These are phyloP conservation scores for Apium graveolens DNA, from an alignment of 129 eudicot species.

Conservation along the genomic window DNA sequence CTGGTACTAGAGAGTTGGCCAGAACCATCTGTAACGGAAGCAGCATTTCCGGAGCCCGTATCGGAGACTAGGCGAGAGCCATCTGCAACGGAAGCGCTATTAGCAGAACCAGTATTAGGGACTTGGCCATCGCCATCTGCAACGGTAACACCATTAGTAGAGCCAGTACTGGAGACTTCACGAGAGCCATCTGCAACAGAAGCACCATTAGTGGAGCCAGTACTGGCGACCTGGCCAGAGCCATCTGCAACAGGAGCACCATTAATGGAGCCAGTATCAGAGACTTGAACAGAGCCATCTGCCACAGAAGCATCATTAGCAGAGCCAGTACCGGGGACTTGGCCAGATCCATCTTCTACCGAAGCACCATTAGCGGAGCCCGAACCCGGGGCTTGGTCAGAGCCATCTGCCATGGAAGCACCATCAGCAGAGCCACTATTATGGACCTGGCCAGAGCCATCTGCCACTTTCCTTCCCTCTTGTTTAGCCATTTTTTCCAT, in stretches of 20 bases:
- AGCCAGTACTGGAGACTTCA: constrained; percentile 14
- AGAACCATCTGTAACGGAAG: constrained; percentile 15
- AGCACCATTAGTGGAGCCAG: too few species aligned
- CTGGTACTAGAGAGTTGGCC: constrained; percentile 17
- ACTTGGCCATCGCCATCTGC: too few species aligned
- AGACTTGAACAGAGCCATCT: too few species aligned
- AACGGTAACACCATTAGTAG: not conserved
- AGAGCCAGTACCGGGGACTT: constrained; percentile 16
- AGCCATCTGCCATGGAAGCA: not conserved
- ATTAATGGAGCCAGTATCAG: too few species aligned
- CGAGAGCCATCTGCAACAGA: constrained; percentile 19
- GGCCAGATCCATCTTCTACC: constrained; percentile 20
- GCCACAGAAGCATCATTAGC: not conserved
- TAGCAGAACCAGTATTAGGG: too few species aligned
- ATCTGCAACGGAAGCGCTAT: not conserved
- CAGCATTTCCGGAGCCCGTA: too few species aligned
- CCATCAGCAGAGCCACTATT: constrained; percentile 15
- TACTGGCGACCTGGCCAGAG: too few species aligned
- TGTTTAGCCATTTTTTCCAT: constrained; percentile 64
- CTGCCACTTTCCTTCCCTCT: constrained; percentile 34
- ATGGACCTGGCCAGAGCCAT: constrained; percentile 23
- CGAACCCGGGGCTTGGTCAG: constrained; percentile 14
- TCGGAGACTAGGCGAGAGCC: too few species aligned
- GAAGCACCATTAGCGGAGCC: constrained; percentile 9
- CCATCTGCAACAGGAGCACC: not conserved